phyloP scores from a whole-genome alignment of 805 yeast genomes.

The Metschnikowia baotianmanensis region DNA sequence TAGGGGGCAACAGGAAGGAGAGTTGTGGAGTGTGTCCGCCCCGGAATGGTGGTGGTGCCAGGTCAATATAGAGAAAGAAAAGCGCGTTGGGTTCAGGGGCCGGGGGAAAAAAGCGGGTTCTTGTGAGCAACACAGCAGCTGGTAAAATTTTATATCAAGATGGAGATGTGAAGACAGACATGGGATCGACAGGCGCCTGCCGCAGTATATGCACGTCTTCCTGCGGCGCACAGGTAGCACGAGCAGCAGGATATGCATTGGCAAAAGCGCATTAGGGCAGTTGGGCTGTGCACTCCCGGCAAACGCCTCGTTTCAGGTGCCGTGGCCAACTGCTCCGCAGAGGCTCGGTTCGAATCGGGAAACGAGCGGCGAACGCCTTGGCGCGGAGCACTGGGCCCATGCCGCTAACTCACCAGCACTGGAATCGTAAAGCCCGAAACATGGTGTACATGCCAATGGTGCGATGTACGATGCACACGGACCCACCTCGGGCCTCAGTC shows the following conservation, averaged over 20 bases:
- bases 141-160: slow-evolving; percentile 4
- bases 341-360: background rate
- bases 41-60: too few relatives aligned
- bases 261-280: slow-evolving; percentile 8
- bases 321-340: background rate
- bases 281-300: slow-evolving; percentile 9
- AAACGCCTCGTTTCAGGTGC: slow-evolving; percentile 8
- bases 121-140: background rate
- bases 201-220: slow-evolving; percentile 9
- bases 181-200: slow-evolving; percentile 12
- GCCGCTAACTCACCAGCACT: too few relatives aligned
- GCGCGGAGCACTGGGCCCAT: too few relatives aligned
- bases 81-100: background rate
- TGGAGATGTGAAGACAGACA: slow-evolving; percentile 4
- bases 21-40: too few relatives aligned
- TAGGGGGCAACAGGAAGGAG: too few relatives aligned
- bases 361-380: background rate
- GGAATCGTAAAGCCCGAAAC: background rate
- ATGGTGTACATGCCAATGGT: too few relatives aligned
- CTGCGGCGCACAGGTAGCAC: slow-evolving; percentile 5
- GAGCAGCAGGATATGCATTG: slow-evolving; percentile 7
- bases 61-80: background rate
- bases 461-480: too few relatives aligned
- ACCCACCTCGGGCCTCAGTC: too few relatives aligned
- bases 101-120: background rate